Evolutionary conservation across 192 early-diverging fungal species (phyloP), one percentile per base, ranked within the genome.

Genomic region (Coemansia sp.): DNA sequence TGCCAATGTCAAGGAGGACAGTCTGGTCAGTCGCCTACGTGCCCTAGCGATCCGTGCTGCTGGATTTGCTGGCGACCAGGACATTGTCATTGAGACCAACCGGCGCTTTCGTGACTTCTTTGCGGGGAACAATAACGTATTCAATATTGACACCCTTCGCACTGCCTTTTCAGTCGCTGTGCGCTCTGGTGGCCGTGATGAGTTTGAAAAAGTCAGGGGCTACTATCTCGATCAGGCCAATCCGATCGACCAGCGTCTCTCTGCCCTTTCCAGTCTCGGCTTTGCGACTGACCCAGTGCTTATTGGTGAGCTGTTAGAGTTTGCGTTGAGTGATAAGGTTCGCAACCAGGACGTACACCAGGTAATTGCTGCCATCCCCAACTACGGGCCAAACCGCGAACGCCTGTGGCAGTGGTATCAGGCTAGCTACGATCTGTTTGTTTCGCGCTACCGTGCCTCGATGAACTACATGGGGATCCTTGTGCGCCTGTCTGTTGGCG

Each of bases 11-110:
- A 74, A 61, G 24, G 95, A 98, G 52, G 88, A 90, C 60, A 88
- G 93, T 64, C 81, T 90, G 26, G 86, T 84, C 28, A 85, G 82
- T 44, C 81, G 90, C 48, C 84, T 94, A 56, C 88, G 96, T 55
- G 87, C 87, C 8, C 80, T 96, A 41, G 86, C 88, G 28, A 78
- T 96, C 59, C 78, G 82, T 19, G 85, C 82, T 32, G 90, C 93
- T 19, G 95, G 87, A 41, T 63, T 70, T 30, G 86, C 87, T 28
- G 85, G 83, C 30, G 93, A 96, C 68, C 31, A 67, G 30, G 63
- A 64, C 10, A 84, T 88, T 26, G 64, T 93, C 14, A 67, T 69
- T 44, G 90, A 92, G 73, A 86, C 90, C 34, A 71, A 83, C 58
- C 81, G 81, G 48, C 87, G 91, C 16, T 94, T 98, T 81, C 60